Evolutionary conservation across 2,329 filamentous ascomycete genomes (phyloP), one percentile per base, ranked within the genome.

Genomic region (Cladophialophora psammophila): DNA sequence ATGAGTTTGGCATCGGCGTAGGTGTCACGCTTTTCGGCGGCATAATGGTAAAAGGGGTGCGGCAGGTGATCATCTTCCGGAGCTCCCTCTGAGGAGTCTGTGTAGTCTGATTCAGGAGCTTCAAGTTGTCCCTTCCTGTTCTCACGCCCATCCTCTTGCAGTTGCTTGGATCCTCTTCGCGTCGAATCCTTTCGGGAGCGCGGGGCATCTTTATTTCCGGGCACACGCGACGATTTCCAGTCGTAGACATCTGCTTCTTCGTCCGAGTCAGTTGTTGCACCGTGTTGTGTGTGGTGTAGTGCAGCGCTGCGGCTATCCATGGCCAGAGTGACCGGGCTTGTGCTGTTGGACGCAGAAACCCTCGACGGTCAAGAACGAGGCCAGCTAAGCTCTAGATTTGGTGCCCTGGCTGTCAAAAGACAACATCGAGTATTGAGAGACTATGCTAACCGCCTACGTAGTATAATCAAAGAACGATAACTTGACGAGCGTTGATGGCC

Each of bases 1-100:
- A 98, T 96, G 69, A 97, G 86, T 79, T 97, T 98, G 67, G 94
- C 92, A 77, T 99, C 95, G 32, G 92, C 90, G 78, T 97, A 93
- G 75, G 91, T 96, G 88, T 97, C 91, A 75, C 94, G 92, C 77
- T 95, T 96, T 80, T 99, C 95, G 61, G 92, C 91, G 60, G 94
- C 90, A 75, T 94, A 93, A 79, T 97, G 94, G 80, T 96, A 97
- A 76, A 93, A 96, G 20, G 94, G 92, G 8, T 70, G 70, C 13
- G 65, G 73, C 18, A 66, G 42, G 35, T 69, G 69, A 18, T 69
- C 67, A 20, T 69, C 70, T n/a, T 60, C 65, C 5, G 62, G 63
- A 13, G 68, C 60, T 35, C 72, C 71, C 36, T 73, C 72, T 13
- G 70, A 69, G 1, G 64, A 68, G 45, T 67, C 57, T 36, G 62